Evolutionary conservation across 1,284 basidiomycete genomes (phyloP).

Genomic region (Cryptococcus sp.): DNA sequence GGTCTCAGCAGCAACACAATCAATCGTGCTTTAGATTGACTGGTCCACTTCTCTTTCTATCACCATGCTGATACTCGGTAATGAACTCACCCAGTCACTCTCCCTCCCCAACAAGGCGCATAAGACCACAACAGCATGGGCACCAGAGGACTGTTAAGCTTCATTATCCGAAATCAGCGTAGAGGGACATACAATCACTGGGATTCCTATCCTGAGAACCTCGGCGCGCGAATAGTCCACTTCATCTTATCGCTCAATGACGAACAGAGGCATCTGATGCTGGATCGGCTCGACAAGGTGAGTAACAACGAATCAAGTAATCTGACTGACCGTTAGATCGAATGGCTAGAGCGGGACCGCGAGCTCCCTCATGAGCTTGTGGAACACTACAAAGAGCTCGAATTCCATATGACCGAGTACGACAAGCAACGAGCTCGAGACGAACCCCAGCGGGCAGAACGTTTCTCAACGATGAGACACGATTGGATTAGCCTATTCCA

Average conservation of each 20-base stretch:
- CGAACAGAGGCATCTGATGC: slow-evolving; percentile 11
- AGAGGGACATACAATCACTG: slow-evolving; percentile 10
- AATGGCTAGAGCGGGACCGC: neutral
- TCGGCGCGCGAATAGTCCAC: slow-evolving; percentile 10
- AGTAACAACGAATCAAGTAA: neutral
- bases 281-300: slow-evolving; percentile 6
- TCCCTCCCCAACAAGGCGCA: no score
- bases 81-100: no score
- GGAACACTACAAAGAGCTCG: neutral
- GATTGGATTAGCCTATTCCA: neutral
- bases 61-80: no score
- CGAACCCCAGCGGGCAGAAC: neutral
- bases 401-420: neutral
- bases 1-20: no score
- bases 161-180: slow-evolving; percentile 9
- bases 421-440: neutral
- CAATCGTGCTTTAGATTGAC: no score
- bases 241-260: slow-evolving; percentile 15
- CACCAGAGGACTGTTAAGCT: slow-evolving; percentile 17
- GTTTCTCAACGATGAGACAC: neutral
- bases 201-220: slow-evolving; percentile 15
- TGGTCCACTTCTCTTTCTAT: neutral
- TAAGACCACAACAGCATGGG: slow-evolving; percentile 12
- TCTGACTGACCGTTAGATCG: no score
- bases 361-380: neutral